Evolutionary conservation across 1,284 basidiomycete genomes (phyloP), one percentile per base, ranked within the genome.

Genomic region (Heimioporus punctisporus): DNA sequence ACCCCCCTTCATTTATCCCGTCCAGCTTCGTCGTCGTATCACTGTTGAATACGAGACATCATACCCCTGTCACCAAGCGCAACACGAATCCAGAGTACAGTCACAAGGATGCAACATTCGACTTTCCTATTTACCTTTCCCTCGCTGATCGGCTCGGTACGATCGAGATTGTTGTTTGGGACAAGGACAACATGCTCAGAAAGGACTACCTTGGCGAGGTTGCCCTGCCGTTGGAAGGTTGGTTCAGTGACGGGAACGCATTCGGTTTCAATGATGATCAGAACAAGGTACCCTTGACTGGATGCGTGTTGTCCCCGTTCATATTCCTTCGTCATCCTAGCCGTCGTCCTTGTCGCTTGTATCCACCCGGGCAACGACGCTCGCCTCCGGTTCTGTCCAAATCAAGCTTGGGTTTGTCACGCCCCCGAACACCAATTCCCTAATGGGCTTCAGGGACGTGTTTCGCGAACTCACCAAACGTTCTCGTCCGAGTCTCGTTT

Each of bases 131-230:
- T 25, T 92, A 88, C 63, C 78, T 89, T 26, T 88, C 86, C 10
- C 78, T 89, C 30, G 87, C 86, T 0, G 90, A 88, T 52, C 79
- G 81, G 42, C 81, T 94, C 14, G 88, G 90, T 42, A 86, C 84
- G 8, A 65, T 98, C 48, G 95, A 98, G 69, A 79, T 95, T 46
- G 88, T 98, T 30, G 80, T 95, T 1, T 98, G 96, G 96, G 95
- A 97, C 74, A 95, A 92, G 76, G 96, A 97, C 66, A 75, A 88
- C 62, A 72, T 94, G 60, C 54, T 70, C 60, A 84, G 81, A 67
- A 95, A 97, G 76, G 95, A 97, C 55, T 98, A 98, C 72, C 83
- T 98, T 47, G 97, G 97, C 28, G 97, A 98, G 72, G 82, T 86
- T 12, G 83, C 86, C 1, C 68, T 98, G 9, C 82, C 84, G 0